A percentile compares a stretch with the other conserved stretches of the same genome.
Conservation (phyloP, 306 rosid species). For the Cicer arietinum region DNA sequence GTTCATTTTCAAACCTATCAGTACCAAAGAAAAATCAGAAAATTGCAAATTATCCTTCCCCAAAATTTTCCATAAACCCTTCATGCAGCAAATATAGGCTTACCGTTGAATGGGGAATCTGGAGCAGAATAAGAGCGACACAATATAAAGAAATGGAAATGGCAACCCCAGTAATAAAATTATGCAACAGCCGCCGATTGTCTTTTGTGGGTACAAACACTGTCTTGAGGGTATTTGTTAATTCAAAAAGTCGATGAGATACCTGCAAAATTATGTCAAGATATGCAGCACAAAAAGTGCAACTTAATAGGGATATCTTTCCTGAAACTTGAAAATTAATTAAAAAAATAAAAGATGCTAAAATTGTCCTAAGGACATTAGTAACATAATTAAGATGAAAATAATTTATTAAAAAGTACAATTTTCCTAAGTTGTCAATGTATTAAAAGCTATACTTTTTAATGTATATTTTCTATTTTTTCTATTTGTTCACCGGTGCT, state of each 20-base stretch:
- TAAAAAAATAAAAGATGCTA: slow-evolving; percentile 24
- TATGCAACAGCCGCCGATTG: slow-evolving; percentile 77
- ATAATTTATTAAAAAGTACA: background rate
- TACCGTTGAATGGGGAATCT: slow-evolving; percentile 70
- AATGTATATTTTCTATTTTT: background rate
- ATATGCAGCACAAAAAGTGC: slow-evolving; percentile 32
- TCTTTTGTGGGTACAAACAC: slow-evolving; percentile 89
- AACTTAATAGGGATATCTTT: slow-evolving; percentile 32
- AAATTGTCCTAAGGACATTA: background rate
- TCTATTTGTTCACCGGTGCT: background rate
- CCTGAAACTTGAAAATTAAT: slow-evolving; percentile 31
- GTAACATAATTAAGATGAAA: background rate
- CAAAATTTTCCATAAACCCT: slow-evolving; percentile 11
- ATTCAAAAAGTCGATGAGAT: slow-evolving; percentile 87
- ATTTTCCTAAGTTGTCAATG: background rate
- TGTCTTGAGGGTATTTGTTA: slow-evolving; percentile 84
- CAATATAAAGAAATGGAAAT: slow-evolving; percentile 68
- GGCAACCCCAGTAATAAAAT: slow-evolving; percentile 70
- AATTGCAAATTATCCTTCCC: slow-evolving; percentile 8
- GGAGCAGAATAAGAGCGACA: slow-evolving; percentile 66
- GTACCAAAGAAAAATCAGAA: slow-evolving; percentile 31
- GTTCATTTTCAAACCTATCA: slow-evolving; percentile 59
- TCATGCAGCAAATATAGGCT: slow-evolving; percentile 43
- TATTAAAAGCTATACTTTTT: background rate
- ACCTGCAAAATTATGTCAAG: slow-evolving; percentile 63